Evolutionary conservation across 2,329 filamentous ascomycete species (phyloP).

Genomic region (Leptographium radiaticola): DNA sequence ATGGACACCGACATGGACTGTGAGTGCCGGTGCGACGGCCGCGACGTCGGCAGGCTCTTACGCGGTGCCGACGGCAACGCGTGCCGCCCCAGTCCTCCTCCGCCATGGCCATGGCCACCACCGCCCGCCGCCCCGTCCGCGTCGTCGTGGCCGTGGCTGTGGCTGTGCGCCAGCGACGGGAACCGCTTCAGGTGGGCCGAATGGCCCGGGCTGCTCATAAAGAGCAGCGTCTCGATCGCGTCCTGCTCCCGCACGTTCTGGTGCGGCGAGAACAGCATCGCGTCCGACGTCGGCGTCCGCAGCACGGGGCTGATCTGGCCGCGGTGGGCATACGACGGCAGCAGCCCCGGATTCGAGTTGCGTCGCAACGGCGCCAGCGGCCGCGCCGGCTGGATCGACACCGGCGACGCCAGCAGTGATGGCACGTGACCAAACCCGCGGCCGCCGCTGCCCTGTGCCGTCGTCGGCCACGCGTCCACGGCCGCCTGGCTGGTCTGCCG

Average conservation of each 20-base stretch:
- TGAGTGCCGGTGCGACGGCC: slow-evolving; percentile 14
- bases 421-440: slow-evolving; percentile 9
- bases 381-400: slow-evolving; percentile 38
- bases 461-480: slow-evolving; percentile 5
- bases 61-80: slow-evolving; percentile 35
- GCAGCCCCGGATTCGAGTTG: slow-evolving; percentile 35
- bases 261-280: slow-evolving; percentile 53
- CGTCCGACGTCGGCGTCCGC: slow-evolving; percentile 28
- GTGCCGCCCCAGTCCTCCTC: slow-evolving; percentile 15
- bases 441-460: slow-evolving; percentile 1
- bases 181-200: slow-evolving; percentile 50
- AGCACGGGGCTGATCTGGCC: slow-evolving; percentile 23
- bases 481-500: slow-evolving; percentile 8
- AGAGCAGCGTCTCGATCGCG: slow-evolving; percentile 65
- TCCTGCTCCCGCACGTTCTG: slow-evolving; percentile 65
- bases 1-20: slow-evolving; percentile 9
- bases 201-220: slow-evolving; percentile 70
- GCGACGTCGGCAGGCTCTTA: slow-evolving; percentile 37
- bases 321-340: slow-evolving; percentile 28
- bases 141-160: slow-evolving; percentile 18
- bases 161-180: slow-evolving; percentile 23
- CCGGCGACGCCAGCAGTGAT: slow-evolving; percentile 36
- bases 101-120: too few relatives aligned
- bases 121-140: slow-evolving; percentile 12
- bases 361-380: slow-evolving; percentile 26